phyloP scores from a whole-genome alignment of 2,329 filamentous ascomycete genomes.

The Alternaria sp. region DNA sequence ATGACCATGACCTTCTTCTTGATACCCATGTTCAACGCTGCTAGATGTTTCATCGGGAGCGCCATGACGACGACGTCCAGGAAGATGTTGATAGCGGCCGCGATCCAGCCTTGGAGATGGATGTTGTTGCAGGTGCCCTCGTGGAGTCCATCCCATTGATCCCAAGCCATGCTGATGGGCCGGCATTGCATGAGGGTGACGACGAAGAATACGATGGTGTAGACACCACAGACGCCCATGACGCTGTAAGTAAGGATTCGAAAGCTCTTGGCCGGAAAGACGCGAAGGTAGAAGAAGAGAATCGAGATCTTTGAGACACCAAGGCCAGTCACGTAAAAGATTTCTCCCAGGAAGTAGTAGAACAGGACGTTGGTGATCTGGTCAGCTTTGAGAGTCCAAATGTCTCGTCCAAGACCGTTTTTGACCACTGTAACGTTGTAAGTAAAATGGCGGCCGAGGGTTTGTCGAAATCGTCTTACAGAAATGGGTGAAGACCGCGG shows the following conservation, averaged over 20 bases:
- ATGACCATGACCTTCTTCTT: conserved; percentile 46
- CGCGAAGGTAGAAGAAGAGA: conserved; percentile 42
- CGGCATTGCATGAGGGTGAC: conserved; percentile 58
- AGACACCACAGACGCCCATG: conserved; percentile 34
- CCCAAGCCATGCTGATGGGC: conserved; percentile 59
- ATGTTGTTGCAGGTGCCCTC: conserved; percentile 41
- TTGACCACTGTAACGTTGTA: conserved; percentile 14
- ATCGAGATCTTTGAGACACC: conserved; percentile 44
- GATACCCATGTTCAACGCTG: conserved; percentile 36
- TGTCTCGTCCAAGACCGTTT: conserved; percentile 57
- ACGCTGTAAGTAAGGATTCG: conserved; percentile 30
- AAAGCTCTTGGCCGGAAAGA: conserved; percentile 41
- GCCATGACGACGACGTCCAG: conserved; percentile 35
- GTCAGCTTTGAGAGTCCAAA: conserved; percentile 55
- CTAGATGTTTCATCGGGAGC: conserved; percentile 42
- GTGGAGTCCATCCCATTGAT: conserved; percentile 35
- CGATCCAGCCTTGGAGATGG: conserved; percentile 39
- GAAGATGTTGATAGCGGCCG: conserved; percentile 42
- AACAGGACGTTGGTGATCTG: conserved; percentile 54
- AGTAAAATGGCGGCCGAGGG: neutral
- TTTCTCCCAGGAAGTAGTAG: conserved; percentile 33
- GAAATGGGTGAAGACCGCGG: conserved; percentile 21
- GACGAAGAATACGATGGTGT: conserved; percentile 54
- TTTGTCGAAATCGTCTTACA: neutral
- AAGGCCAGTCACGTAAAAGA: conserved; percentile 42